Percentiles rank a stretch among this genome's conserved stretches.
These are phyloP conservation scores for Colletotrichum phormii DNA, from an alignment of 2,329 filamentous ascomycete genomes.

Conservation along the genomic window DNA sequence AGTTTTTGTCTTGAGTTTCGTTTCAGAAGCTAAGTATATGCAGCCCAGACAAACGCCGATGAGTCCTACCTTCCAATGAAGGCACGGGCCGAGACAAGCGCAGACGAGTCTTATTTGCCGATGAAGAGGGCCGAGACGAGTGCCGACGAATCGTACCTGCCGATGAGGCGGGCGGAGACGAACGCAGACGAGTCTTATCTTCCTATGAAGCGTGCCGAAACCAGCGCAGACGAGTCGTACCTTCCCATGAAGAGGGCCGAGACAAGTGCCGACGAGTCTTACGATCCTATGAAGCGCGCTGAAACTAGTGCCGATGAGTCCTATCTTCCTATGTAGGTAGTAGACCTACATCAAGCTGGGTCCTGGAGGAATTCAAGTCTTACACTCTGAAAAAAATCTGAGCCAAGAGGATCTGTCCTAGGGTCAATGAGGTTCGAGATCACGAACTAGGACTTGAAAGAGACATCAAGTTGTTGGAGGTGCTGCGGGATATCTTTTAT, in stretches of 20 bases:
- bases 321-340: constrained; percentile 17
- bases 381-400: neutral
- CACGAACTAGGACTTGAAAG: neutral
- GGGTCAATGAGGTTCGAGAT: neutral
- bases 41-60: constrained; percentile 16
- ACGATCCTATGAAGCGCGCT: constrained; percentile 3
- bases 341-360: neutral
- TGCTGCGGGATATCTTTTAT: neutral
- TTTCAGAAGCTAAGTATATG: neutral
- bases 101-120: constrained; percentile 25
- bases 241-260: constrained; percentile 17
- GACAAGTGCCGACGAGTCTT: constrained; percentile 12
- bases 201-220: constrained; percentile 13
- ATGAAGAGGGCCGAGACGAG: constrained; percentile 22
- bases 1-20: fast-evolving
- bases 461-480: neutral
- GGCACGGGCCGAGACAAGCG: constrained; percentile 11
- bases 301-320: constrained; percentile 22
- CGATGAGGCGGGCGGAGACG: constrained; percentile 13
- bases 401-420: neutral
- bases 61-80: constrained; percentile 32
- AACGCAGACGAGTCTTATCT: constrained; percentile 27
- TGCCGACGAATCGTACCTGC: constrained; percentile 23
- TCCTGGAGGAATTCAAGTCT: neutral
- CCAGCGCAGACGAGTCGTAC: constrained; percentile 18